These are phyloP conservation scores for Aspergillus fumigatiaffinis DNA, from an alignment of 2,329 filamentous ascomycete genomes.

Conservation along the genomic window DNA sequence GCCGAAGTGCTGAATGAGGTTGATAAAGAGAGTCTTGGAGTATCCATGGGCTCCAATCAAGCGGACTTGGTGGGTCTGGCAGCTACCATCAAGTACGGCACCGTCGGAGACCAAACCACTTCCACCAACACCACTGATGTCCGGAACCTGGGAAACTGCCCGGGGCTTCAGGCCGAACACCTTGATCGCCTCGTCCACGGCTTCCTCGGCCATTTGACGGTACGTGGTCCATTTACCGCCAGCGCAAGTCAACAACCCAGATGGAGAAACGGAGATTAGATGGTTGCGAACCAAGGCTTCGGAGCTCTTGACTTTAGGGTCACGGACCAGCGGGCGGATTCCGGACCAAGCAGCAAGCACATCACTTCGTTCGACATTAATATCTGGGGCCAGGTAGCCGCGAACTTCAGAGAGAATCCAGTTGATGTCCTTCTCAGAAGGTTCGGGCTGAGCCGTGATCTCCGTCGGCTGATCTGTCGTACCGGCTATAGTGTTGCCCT, in stretches of 20 bases:
- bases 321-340: conserved; percentile 79
- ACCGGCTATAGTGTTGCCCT: conserved; percentile 86
- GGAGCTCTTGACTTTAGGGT: conserved; percentile 80
- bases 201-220: conserved; percentile 88
- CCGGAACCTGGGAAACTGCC: conserved; percentile 57
- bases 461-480: conserved; percentile 76
- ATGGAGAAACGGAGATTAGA: conserved; percentile 72
- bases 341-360: conserved; percentile 89
- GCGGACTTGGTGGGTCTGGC: conserved; percentile 79
- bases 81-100: conserved; percentile 66
- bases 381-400: conserved; percentile 76
- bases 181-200: conserved; percentile 73
- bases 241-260: conserved; percentile 77
- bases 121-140: conserved; percentile 68
- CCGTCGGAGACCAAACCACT: conserved; percentile 68
- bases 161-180: conserved; percentile 61
- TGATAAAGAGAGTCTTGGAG: conserved; percentile 90
- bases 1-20: conserved; percentile 88
- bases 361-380: conserved; percentile 78
- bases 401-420: conserved; percentile 85
- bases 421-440: conserved; percentile 77
- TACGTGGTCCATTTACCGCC: conserved; percentile 94
- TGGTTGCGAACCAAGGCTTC: conserved; percentile 86
- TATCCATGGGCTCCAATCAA: conserved; percentile 81
- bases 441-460: conserved; percentile 69